Conservation (phyloP, 1,139 yeast species). For the Lodderomyces oxycetoniae region DNA sequence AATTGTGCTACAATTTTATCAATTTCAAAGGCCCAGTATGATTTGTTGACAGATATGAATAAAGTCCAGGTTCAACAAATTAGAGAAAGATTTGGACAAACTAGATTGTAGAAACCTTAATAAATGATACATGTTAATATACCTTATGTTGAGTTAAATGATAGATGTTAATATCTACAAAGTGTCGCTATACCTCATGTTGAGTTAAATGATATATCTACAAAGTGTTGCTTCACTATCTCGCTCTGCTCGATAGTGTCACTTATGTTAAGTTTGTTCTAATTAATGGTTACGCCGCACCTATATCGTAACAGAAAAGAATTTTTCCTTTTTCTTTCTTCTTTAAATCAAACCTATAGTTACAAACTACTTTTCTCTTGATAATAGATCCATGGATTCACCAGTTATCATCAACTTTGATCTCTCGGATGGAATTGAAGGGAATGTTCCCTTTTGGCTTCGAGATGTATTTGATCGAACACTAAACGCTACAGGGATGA, state of each 20-base stretch:
- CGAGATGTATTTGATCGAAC: slow-evolving; percentile 38
- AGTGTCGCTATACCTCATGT: no score
- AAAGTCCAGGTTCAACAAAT: slow-evolving; percentile 18
- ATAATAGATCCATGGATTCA: slow-evolving; percentile 16
- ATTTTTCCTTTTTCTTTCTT: not conserved
- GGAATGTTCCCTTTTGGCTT: slow-evolving; percentile 34
- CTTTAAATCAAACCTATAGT: not conserved
- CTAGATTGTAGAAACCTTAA: not conserved
- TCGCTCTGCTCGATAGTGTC: no score
- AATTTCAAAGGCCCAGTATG: slow-evolving; percentile 47
- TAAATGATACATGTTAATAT: no score
- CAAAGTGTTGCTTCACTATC: no score
- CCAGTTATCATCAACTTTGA: slow-evolving; percentile 25
- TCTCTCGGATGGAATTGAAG: slow-evolving; percentile 18
- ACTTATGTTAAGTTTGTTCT: no score
- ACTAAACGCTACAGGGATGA: slow-evolving; percentile 26
- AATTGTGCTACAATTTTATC: slow-evolving; percentile 61
- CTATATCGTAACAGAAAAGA: no score
- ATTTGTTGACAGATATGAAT: not conserved
- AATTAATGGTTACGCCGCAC: no score
- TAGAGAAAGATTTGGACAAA: slow-evolving; percentile 45
- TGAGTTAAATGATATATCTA: no score
- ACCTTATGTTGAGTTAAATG: no score
- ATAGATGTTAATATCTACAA: no score
- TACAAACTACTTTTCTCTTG: not conserved